phyloP scores from a whole-genome alignment of 352 stramenopile genomes.

The Phytopythium montanum region DNA sequence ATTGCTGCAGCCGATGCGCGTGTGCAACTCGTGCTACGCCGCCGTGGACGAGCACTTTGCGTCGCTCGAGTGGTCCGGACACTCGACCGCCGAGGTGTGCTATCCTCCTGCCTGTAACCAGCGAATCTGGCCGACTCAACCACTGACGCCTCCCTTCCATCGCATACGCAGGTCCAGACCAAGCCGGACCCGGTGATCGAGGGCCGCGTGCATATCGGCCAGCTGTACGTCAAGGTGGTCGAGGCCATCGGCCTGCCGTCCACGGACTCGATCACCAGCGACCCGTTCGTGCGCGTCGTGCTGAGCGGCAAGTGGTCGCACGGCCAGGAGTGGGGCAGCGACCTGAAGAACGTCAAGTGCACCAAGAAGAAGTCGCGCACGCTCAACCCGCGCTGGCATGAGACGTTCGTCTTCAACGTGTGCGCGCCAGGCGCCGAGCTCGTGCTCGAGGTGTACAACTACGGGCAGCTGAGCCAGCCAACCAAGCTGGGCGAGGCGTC shows the following conservation, averaged over 20 bases:
- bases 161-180: conserved; percentile 40
- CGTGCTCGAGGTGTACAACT: conserved; percentile 84
- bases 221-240: conserved; percentile 86
- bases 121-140: too few species aligned
- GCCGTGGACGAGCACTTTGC: conserved; percentile 83
- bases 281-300: conserved; percentile 83
- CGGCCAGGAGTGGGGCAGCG: conserved; percentile 77
- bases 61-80: conserved; percentile 79
- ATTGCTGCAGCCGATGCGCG: conserved; percentile 64
- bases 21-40: conserved; percentile 86
- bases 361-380: conserved; percentile 87
- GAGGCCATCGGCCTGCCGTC: conserved; percentile 81
- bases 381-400: conserved; percentile 83
- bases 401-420: conserved; percentile 88
- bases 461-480: conserved; percentile 74
- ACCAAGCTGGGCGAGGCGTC: conserved; percentile 80
- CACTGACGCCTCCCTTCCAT: too few species aligned
- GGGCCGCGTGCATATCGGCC: conserved; percentile 76
- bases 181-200: conserved; percentile 79
- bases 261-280: conserved; percentile 86
- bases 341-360: conserved; percentile 78
- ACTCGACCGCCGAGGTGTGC: conserved; percentile 59
- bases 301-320: conserved; percentile 85
- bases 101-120: too few species aligned
- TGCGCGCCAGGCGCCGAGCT: conserved; percentile 78